These are phyloP conservation scores for Lunularia cruciata DNA, from an alignment of 225 moss, liverwort and hornwort genomes.

Conservation along the genomic window DNA sequence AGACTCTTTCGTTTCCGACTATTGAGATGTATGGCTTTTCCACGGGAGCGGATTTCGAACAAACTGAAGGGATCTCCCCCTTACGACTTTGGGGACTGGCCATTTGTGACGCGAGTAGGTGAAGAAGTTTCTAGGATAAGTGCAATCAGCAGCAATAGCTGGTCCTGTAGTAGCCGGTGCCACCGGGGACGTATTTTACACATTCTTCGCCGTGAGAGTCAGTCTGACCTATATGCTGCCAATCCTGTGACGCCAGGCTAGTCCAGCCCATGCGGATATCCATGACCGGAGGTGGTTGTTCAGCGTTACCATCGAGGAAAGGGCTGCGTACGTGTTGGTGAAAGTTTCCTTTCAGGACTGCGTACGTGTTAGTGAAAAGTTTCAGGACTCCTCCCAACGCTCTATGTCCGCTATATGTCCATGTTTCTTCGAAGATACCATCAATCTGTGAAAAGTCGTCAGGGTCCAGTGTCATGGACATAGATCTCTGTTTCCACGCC, in stretches of 20 bases:
- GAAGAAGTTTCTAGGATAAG: background rate
- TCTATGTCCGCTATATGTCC: too few species aligned
- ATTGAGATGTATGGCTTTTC: too few species aligned
- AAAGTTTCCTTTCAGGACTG: conserved; percentile 1
- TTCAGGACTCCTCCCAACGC: background rate
- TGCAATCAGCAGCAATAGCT: background rate
- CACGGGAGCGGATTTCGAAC: too few species aligned
- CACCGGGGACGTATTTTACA: background rate
- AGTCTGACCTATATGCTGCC: background rate
- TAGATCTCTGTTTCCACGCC: background rate
- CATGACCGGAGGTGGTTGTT: conserved; percentile 3
- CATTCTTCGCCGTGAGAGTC: conserved; percentile 1
- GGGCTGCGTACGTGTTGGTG: conserved; percentile 1
- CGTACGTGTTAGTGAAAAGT: conserved; percentile 6
- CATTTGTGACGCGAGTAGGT: conserved; percentile 2
- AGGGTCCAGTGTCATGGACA: background rate
- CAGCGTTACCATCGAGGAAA: background rate
- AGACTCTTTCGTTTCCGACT: too few species aligned
- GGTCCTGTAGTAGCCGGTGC: background rate
- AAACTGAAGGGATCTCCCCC: background rate
- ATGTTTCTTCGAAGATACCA: background rate
- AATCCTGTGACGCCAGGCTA: background rate
- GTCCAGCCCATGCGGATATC: conserved; percentile 4
- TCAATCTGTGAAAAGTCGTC: background rate
- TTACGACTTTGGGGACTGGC: background rate